Conservation (phyloP, 108 stramenopile species). For the Epipyxis sp. region DNA sequence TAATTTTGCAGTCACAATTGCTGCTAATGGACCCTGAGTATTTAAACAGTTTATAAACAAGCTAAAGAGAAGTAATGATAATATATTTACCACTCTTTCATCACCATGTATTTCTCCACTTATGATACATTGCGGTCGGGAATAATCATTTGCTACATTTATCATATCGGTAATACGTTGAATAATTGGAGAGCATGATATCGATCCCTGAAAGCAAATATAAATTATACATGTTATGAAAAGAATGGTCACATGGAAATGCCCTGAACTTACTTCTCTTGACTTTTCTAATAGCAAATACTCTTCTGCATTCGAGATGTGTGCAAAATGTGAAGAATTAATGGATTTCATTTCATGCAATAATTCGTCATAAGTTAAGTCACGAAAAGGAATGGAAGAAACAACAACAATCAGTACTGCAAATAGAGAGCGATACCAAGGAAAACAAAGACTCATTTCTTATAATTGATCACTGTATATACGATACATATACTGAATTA, state of each 20-base stretch:
- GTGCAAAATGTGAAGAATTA: no score
- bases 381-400: no score
- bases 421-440: no score
- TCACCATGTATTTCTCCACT: conserved; percentile 35
- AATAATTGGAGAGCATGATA: neutral
- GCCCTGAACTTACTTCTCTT: neutral
- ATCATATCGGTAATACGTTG: neutral
- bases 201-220: neutral
- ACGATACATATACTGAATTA: no score
- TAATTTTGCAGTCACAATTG: neutral
- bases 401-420: no score
- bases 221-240: neutral
- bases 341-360: no score
- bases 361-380: no score
- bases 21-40: neutral
- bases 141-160: neutral
- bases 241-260: neutral
- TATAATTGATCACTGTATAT: no score
- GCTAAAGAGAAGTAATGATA: neutral
- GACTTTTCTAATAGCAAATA: no score
- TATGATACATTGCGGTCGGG: neutral
- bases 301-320: no score
- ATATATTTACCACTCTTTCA: conserved; percentile 17
- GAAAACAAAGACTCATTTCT: no score
- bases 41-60: neutral